Base-by-base conservation (phyloP, 768 basidiomycete species). In the Boletus barrowsii region DNA sequence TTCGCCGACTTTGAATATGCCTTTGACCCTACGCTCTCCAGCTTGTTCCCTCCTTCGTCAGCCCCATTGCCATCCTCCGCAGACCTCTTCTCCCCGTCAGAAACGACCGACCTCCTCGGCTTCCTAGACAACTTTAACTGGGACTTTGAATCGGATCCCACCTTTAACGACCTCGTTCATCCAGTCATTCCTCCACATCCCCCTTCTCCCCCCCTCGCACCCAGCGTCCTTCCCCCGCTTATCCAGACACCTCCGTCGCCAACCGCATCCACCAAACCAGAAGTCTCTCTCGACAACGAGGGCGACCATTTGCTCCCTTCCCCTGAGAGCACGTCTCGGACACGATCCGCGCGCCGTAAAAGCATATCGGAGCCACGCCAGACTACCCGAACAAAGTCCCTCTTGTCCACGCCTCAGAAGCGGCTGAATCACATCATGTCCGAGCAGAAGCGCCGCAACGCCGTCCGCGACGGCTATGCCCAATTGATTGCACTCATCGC, bases 391-490 rank as follows among this genome's bases (percentile, higher is more conserved):
- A 49, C 78, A 20, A 90, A 89, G 59, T 78, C 85, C 0, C 79
- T 90, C 18, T 77, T 94, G 24, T 88, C 90, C 7, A 85, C 83
- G 5, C 90, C 90, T 0, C 90, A 95, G 71, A 93, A 93, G 65
- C 82, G 92, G 13, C 81, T 91, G 15, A 93, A 94, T 68, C 92
- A 96, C 75, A 94, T 96, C 76, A 86, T 92, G 82, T 93, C 90
- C 8, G 93, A 96, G 68, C 93, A 96, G 72, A 91, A 91, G 64
- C 88, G 93, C 9, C 84, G 93, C 10, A 95, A 95, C 64, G 89
- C 90, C 47, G 96, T 96, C 61, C 85, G 90, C 40, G 87, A 90
- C 57, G 92, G 92, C 39, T 96, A 94, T 71, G 84, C 90, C 1
- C 90, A 93, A 66, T 74, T 96, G 40, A 93, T 92, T 32, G 73